Conservation (phyloP, 305 asterid species). For the Fraxinus albicans region DNA sequence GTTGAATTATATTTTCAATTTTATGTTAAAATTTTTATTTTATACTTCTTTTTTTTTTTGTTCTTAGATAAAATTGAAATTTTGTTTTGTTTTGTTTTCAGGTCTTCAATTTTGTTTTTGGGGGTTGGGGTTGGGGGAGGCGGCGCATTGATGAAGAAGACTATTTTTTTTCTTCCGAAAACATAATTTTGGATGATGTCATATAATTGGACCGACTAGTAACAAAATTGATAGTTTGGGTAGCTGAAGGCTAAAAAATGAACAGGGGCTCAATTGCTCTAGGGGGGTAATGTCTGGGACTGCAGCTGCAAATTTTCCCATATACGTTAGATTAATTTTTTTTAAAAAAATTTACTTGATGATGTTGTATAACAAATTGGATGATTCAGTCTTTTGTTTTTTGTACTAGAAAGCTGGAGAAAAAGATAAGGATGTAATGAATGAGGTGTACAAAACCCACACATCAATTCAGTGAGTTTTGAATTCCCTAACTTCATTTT, state of each 20-base stretch:
- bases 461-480: slow-evolving; percentile 48
- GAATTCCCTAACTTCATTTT: neutral
- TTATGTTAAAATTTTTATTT: neutral
- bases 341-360: neutral
- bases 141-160: neutral
- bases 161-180: neutral
- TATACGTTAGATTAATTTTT: neutral
- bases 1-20: neutral
- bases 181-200: neutral
- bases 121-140: neutral
- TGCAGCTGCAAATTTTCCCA: neutral
- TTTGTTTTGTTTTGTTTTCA: neutral
- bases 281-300: neutral
- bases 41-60: neutral
- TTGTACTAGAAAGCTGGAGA: slow-evolving; percentile 37
- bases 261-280: neutral
- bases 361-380: neutral
- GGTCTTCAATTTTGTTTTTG: neutral
- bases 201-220: neutral
- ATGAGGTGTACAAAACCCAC: slow-evolving; percentile 49
- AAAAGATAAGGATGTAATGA: slow-evolving; percentile 42
- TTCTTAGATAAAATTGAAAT: neutral
- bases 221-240: neutral
- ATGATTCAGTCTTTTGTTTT: slow-evolving; percentile 8
- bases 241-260: neutral